phyloP scores from a whole-genome alignment of 805 yeast species.

The Candida nonsorbophila region DNA sequence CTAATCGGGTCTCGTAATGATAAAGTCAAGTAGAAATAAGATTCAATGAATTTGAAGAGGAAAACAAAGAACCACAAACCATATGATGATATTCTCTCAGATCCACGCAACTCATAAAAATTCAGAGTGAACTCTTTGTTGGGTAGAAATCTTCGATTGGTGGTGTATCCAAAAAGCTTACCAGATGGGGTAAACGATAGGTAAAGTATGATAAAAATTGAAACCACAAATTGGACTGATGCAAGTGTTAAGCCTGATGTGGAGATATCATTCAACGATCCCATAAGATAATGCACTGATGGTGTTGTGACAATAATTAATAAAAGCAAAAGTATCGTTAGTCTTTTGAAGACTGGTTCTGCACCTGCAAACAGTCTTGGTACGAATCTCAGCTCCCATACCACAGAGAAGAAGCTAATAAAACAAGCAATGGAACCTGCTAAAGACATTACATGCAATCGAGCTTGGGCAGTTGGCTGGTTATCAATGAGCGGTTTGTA shows the following conservation, averaged over 20 bases:
- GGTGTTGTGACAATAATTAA: conserved; percentile 48
- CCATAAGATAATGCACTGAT: conserved; percentile 46
- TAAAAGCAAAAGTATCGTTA: conserved; percentile 36
- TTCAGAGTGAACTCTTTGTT: conserved; percentile 56
- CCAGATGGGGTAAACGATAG: conserved; percentile 62
- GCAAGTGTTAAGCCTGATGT: conserved; percentile 41
- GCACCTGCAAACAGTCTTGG: conserved; percentile 76
- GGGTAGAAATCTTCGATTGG: conserved; percentile 44
- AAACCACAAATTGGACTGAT: conserved; percentile 50
- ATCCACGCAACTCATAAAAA: conserved; percentile 47
- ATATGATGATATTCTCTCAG: conserved; percentile 55
- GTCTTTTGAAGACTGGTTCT: conserved; percentile 47
- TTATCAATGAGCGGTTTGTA: conserved; percentile 51
- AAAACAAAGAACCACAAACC: conserved; percentile 69
- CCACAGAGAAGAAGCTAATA: conserved; percentile 50
- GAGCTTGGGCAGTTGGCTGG: conserved; percentile 54
- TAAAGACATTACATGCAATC: conserved; percentile 54
- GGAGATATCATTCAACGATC: conserved; percentile 26
- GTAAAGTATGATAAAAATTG: conserved; percentile 49
- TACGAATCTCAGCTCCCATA: conserved; percentile 56
- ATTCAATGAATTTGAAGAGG: conserved; percentile 63
- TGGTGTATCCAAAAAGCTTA: conserved; percentile 31
- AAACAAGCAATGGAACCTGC: conserved; percentile 62
- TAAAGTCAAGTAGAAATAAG: conserved; percentile 71
- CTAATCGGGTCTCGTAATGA: conserved; percentile 71